These are phyloP conservation scores for Chloranthus sessilifolius DNA, from an alignment of 164 flowering plant species.

Conservation along the genomic window DNA sequence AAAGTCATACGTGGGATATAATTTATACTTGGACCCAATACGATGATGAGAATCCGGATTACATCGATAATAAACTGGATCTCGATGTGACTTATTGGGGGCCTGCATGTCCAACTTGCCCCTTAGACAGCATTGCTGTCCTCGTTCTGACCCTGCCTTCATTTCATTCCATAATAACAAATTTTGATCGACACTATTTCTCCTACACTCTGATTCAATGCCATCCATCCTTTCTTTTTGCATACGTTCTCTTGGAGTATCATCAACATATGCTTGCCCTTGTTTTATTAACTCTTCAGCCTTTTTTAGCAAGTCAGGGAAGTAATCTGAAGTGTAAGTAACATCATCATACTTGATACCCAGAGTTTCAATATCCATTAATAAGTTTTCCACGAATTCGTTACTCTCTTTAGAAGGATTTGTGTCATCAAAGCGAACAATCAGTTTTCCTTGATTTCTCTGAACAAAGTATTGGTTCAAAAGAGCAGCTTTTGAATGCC, in stretches of 20 bases:
- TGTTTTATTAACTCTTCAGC: constrained; percentile 64
- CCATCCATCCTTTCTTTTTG: constrained; percentile 88
- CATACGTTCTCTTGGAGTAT: constrained; percentile 91
- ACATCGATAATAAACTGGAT: constrained; percentile 94
- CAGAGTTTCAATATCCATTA: constrained; percentile 79
- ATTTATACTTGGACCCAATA: constrained; percentile 78
- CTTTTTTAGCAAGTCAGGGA: constrained; percentile 81
- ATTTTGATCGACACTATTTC: constrained; percentile 59
- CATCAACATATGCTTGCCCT: constrained; percentile 94
- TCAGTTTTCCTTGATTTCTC: constrained; percentile 63
- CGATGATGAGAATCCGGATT: constrained; percentile 87
- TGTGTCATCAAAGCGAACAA: constrained; percentile 93
- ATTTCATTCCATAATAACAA: constrained; percentile 84
- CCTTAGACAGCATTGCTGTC: constrained; percentile 75
- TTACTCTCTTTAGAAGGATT: constrained; percentile 90
- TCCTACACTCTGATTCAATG: constrained; percentile 71
- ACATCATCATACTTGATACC: constrained; percentile 65
- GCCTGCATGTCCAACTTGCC: constrained; percentile 96
- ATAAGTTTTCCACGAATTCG: constrained; percentile 88
- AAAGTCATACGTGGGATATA: constrained; percentile 95
- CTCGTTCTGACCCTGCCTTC: constrained; percentile 82
- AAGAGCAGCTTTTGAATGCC: constrained; percentile 93
- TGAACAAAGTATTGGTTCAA: constrained; percentile 85
- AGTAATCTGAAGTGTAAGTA: constrained; percentile 88
- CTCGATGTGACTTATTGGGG: constrained; percentile 86